Conservation (phyloP, 2,329 filamentous ascomycete genomes). For the Nothophaeocryptopus gaeumannii region DNA sequence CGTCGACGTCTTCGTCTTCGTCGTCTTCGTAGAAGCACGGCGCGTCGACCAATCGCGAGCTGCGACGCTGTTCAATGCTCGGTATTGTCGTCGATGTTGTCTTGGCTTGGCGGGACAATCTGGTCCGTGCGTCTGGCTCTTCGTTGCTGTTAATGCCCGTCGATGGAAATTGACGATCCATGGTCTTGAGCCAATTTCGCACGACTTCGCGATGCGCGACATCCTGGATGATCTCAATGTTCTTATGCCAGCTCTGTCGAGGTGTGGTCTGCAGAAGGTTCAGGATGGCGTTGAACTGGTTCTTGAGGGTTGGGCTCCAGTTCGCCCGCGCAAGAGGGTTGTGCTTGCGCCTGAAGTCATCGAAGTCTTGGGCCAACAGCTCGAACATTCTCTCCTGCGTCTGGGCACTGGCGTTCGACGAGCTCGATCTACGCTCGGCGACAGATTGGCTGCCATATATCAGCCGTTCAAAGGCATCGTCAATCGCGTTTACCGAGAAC, state of each 20-base stretch:
- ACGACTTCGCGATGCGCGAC: conserved; percentile 12
- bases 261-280: conserved; percentile 18
- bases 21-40: conserved; percentile 3
- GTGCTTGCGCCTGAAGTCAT: conserved; percentile 14
- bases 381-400: conserved; percentile 17
- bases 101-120: conserved; percentile 21
- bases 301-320: conserved; percentile 20
- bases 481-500: neutral
- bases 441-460: conserved; percentile 12
- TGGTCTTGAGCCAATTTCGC: conserved; percentile 16
- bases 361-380: conserved; percentile 13
- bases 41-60: conserved; percentile 19
- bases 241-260: conserved; percentile 13
- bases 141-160: neutral
- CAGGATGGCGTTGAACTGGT: conserved; percentile 17
- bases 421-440: conserved; percentile 10
- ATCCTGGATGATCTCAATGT: conserved; percentile 9
- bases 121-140: conserved; percentile 3
- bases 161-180: conserved; percentile 17
- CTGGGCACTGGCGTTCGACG: conserved; percentile 11
- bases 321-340: conserved; percentile 19
- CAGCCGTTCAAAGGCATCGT: neutral
- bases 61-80: conserved; percentile 21
- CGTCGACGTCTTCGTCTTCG: conserved; percentile 10
- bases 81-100: conserved; percentile 3